Base-by-base conservation (phyloP, 1,284 basidiomycete species). In the Ustilago sp. region DNA sequence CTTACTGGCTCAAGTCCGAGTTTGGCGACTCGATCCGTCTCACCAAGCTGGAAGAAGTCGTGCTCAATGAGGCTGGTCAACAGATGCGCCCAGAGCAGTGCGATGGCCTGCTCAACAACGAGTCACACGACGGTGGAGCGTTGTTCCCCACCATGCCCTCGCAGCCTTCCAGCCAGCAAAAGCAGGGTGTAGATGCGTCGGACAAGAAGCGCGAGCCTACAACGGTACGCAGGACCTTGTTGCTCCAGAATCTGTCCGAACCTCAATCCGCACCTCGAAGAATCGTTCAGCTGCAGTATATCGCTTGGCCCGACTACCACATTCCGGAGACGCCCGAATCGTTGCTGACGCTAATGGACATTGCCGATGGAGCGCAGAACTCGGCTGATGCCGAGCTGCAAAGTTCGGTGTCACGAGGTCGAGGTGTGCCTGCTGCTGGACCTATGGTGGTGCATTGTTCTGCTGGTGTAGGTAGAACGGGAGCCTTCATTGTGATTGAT, bases 1-100 rank as follows among this genome's bases (percentile, higher is more conserved):
- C 91, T 36, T 99, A 99, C 86, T 98, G 95, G 95, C 88, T 89
- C 31, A 90, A 91, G 34, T 88, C 89, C 13, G 85, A 87, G 31
- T 95, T 92, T 83, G 94, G 94, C 94, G 61, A 64, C 4, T 35
- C 43, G 23, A 69, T 83, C 32, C 59, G 69, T 0, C 51, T 83
- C 41, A 66, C 64, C 43, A 67, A 79, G 70, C 45, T 81, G 28
- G 73, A 80, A 35, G 81, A 83, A 60, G 66, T 70, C 23, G 63
- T 76, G n/a, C 60, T 76, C 15, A 65, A 76, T 54, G 65, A 72
- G 36, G 59, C 63, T 12, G 77, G 77, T 3, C 59, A 70, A 13
- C 35, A 36, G 45, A 69, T 79, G 68, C 63, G 53, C 1, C 15
- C 67, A 1, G 74, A 80, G 2, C 59, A 71, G 15, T 77, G 66